Evolutionary conservation across 495 filamentous ascomycete species (phyloP).

Genomic region (Talaromyces liani): DNA sequence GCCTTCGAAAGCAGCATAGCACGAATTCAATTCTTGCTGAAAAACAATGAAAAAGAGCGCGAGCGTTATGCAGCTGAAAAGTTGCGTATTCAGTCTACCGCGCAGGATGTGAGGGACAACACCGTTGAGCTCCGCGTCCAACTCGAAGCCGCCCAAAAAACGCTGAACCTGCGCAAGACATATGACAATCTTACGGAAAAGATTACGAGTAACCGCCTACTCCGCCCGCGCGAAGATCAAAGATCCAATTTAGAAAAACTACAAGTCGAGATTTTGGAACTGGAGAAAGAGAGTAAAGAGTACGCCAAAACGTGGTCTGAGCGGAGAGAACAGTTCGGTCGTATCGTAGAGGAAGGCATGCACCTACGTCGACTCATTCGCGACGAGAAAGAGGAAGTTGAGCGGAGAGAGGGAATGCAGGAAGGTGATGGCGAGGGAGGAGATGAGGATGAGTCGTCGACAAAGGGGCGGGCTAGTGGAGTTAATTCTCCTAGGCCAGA

Average conservation of each 20-base stretch:
- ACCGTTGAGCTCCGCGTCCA: conserved; percentile 62
- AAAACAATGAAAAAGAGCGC: conserved; percentile 77
- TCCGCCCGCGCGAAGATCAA: conserved; percentile 80
- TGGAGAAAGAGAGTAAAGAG: conserved; percentile 74
- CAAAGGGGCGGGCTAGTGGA: conserved; percentile 38
- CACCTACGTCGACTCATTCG: conserved; percentile 76
- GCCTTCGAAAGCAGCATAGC: conserved; percentile 81
- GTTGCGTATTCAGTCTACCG: conserved; percentile 62
- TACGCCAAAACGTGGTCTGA: conserved; percentile 82
- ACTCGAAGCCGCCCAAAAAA: conserved; percentile 67
- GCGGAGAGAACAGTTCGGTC: conserved; percentile 77
- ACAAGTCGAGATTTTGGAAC: conserved; percentile 76
- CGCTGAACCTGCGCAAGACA: conserved; percentile 68
- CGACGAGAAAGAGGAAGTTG: conserved; percentile 89
- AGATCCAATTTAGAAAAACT: conserved; percentile 68
- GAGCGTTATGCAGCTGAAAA: conserved; percentile 80
- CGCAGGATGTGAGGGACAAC: conserved; percentile 68
- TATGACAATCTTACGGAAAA: conserved; percentile 82
- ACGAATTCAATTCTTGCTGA: conserved; percentile 79
- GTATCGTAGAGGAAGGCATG: conserved; percentile 87
- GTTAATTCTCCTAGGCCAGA: conserved; percentile 64
- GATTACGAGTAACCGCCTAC: conserved; percentile 72
- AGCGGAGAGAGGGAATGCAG: conserved; percentile 70
- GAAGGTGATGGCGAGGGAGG: conserved; percentile 65
- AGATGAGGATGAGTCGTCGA: conserved; percentile 37